A percentile compares a stretch with the other conserved stretches of the same genome.
phyloP scores from a whole-genome alignment of 2,329 filamentous ascomycete species.

The Tolypocladium capitatum region DNA sequence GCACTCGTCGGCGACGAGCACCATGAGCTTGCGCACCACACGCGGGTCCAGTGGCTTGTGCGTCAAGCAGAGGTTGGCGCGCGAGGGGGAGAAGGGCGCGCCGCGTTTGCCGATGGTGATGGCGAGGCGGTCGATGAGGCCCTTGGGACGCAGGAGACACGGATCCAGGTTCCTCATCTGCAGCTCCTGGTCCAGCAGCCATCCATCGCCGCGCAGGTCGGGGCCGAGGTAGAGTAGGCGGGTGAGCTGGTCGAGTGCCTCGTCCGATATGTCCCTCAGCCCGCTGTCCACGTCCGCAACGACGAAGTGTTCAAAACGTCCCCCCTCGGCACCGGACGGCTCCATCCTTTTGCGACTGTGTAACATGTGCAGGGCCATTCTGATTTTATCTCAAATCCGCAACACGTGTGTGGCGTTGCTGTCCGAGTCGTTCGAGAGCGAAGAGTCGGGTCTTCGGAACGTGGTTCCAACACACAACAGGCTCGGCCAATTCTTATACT shows the following conservation, averaged over 20 bases:
- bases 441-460: not conserved
- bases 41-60: conserved; percentile 28
- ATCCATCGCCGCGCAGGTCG: conserved; percentile 17
- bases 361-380: not conserved
- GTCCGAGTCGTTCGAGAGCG: not conserved
- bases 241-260: conserved; percentile 19
- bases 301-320: conserved; percentile 2
- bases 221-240: conserved; percentile 22
- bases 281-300: conserved; percentile 5
- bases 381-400: not conserved
- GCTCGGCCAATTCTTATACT: no score
- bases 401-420: not conserved
- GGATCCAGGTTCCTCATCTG: not conserved
- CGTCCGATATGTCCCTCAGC: conserved; percentile 9
- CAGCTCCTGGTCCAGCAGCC: conserved; percentile 22
- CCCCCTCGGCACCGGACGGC: not conserved
- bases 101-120: conserved; percentile 14
- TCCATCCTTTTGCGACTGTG: conserved; percentile 3
- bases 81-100: conserved; percentile 11
- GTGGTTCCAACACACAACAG: no score
- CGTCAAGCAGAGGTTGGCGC: conserved; percentile 24
- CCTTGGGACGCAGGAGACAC: conserved; percentile 14
- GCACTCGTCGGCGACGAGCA: conserved; percentile 27
- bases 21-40: conserved; percentile 30
- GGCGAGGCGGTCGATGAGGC: conserved; percentile 17